These are phyloP conservation scores for Aspergillus bombycis DNA, from an alignment of 2,329 filamentous ascomycete species.

Conservation along the genomic window DNA sequence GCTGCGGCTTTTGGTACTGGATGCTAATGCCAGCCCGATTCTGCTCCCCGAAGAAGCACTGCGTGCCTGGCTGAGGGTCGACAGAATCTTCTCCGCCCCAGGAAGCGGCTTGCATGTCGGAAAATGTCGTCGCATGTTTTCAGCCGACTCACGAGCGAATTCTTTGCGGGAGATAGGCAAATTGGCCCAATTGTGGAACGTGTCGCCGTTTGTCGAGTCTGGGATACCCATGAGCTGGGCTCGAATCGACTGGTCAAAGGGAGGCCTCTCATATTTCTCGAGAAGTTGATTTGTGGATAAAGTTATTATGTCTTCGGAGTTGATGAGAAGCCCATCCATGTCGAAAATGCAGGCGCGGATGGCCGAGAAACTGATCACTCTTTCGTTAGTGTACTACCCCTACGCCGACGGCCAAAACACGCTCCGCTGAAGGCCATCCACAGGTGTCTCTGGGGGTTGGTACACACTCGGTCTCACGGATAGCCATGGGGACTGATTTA, in stretches of 20 bases:
- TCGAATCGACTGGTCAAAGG: slow-evolving; percentile 21
- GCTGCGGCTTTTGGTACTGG: slow-evolving; percentile 24
- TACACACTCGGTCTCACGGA: background rate
- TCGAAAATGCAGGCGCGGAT: slow-evolving; percentile 41
- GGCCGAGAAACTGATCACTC: slow-evolving; percentile 23
- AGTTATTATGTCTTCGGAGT: slow-evolving; percentile 38
- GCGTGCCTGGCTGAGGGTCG: slow-evolving; percentile 19
- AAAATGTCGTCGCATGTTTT: slow-evolving; percentile 33
- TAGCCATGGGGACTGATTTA: background rate
- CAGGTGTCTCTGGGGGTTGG: background rate
- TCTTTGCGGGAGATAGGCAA: slow-evolving; percentile 32
- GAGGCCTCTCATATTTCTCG: slow-evolving; percentile 22
- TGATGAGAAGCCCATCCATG: slow-evolving; percentile 39
- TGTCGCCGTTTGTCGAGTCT: slow-evolving; percentile 27
- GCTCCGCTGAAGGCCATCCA: too few species aligned
- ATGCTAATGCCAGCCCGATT: slow-evolving; percentile 29
- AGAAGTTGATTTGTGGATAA: slow-evolving; percentile 23
- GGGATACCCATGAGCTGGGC: slow-evolving; percentile 30
- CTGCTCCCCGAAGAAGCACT: slow-evolving; percentile 12
- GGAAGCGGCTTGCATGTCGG: slow-evolving; percentile 27
- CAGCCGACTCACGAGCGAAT: slow-evolving; percentile 34
- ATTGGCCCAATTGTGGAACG: slow-evolving; percentile 38
- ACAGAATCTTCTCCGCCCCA: slow-evolving; percentile 24
- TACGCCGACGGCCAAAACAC: too few species aligned
- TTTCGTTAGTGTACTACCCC: slow-evolving; percentile 10